Base-by-base conservation (phyloP, 2,329 filamentous ascomycete species). In the Endoconidiophora laricicola region DNA sequence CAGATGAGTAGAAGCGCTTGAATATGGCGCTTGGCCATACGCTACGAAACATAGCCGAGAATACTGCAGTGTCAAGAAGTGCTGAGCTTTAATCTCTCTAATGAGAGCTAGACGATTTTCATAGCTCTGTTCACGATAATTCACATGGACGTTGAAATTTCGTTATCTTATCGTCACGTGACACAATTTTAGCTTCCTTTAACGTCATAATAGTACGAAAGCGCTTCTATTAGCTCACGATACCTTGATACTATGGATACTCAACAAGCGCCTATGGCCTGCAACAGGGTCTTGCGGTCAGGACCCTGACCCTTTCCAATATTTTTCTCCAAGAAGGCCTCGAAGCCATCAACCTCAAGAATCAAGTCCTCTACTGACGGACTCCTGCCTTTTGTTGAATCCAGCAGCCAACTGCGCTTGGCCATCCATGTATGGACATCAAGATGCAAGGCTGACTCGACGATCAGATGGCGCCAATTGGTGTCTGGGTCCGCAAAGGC, bases 121-220 rank as follows among this genome's bases (percentile, higher is more conserved):
- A 16, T 41, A n/a, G 6, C 20, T 41, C 4, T 5, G 41, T 41
- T 9, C 12, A 23, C 41, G 41, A 43, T 24, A 23, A 4, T 20
- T 41, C 16, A 41, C 26, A 45, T 9, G 18, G 33, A 45, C 7
- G 22, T 29, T 33, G 20, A 46, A 52, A 48, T 42, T 49, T 49
- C 38, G 16, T 46, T 49, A 52, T 52, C 50, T 52, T 41, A 49
- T 52, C 50, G 20, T 12, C 50, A 49, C 46, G 50, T 52, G 50
- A 23, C 10, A 2, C 16, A 18, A 24, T 22, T 6, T 6, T 9
- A 18, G 26, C 18, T 5, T 37, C 36, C 16, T 23, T 29, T 49
- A 37, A 46, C 43, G 42, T 49, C 50, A 49, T 26, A 7, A 6
- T 3, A 38, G 7, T 29, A n/a, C 1, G 23, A 40, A 22, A 10